Evolutionary conservation across 345 rosid species (phyloP).

Genomic region (Iberis pinnata): DNA sequence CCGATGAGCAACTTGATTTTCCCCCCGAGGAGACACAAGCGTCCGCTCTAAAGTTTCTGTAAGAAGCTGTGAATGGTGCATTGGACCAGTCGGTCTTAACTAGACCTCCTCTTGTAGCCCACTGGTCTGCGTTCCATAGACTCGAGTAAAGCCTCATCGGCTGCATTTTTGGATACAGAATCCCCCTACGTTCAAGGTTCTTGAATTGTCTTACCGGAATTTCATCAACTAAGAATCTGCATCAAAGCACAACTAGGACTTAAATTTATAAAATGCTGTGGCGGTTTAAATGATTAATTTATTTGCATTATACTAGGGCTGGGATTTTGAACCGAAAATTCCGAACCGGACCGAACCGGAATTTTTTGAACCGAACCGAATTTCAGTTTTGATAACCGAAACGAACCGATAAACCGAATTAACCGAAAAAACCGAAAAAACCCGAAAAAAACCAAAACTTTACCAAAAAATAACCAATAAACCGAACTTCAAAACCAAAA

Average conservation of each 20-base stretch:
- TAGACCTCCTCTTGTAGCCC: constrained; percentile 63
- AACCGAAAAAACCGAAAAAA: too few species aligned
- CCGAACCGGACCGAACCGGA: too few species aligned
- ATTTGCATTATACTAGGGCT: too few species aligned
- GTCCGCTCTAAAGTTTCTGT: constrained; percentile 34
- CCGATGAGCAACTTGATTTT: constrained; percentile 20
- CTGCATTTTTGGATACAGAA: constrained; percentile 50
- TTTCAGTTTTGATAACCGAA: too few species aligned
- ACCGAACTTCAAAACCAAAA: too few species aligned
- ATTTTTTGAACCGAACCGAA: too few species aligned
- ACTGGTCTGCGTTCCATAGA: constrained; percentile 56
- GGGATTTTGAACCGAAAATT: too few species aligned
- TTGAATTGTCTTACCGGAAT: constrained; percentile 48
- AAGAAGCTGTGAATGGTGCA: constrained; percentile 42
- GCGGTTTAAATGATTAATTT: too few species aligned
- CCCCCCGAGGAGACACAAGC: constrained; percentile 33
- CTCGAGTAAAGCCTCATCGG: constrained; percentile 56
- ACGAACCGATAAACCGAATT: too few species aligned
- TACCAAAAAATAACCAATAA: too few species aligned
- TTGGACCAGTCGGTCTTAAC: constrained; percentile 13
- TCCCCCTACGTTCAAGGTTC: constrained; percentile 41
- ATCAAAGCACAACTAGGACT: constrained; percentile 1
- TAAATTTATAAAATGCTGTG: too few species aligned
- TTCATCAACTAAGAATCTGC: constrained; percentile 47
- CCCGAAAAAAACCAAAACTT: too few species aligned